A percentile compares a stretch with the other conserved stretches of the same genome.
phyloP scores from a whole-genome alignment of 257 asterid species.

The Echites panduratus region DNA sequence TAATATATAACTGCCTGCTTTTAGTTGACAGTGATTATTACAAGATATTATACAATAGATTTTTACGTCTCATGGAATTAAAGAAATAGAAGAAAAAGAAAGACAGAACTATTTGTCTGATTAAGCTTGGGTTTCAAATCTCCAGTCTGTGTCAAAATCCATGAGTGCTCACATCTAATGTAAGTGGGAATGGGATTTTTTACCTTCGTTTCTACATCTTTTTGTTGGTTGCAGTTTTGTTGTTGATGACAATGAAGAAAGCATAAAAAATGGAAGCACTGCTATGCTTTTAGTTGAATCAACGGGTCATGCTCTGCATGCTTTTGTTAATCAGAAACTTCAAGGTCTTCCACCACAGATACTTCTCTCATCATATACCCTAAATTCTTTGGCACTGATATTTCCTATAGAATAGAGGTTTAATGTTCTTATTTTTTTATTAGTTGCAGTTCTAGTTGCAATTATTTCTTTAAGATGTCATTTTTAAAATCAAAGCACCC shows the following conservation, averaged over 20 bases:
- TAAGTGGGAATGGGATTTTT: slow-evolving; percentile 4
- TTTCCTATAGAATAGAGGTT: neutral
- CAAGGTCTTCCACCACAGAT: slow-evolving; percentile 43
- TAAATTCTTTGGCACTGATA: neutral
- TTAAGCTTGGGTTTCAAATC: neutral
- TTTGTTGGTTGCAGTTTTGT: slow-evolving; percentile 41
- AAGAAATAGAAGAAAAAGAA: too few relatives aligned
- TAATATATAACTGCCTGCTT: neutral
- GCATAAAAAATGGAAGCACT: slow-evolving; percentile 43
- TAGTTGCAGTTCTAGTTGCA: neutral
- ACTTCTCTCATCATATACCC: slow-evolving; percentile 2
- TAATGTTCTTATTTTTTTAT: neutral
- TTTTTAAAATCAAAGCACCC: neutral
- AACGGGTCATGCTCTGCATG: slow-evolving; percentile 84
- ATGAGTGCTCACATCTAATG: neutral
- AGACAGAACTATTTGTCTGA: neutral
- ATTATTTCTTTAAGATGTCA: neutral
- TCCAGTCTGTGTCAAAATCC: neutral
- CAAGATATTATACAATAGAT: neutral
- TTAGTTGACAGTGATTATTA: neutral
- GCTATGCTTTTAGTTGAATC: slow-evolving; percentile 73
- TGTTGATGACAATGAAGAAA: slow-evolving; percentile 50
- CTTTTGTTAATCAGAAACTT: slow-evolving; percentile 70
- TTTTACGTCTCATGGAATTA: neutral
- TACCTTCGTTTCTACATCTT: slow-evolving; percentile 13